Conservation (phyloP, 2,329 filamentous ascomycete genomes). For the Diaporthe citriasiana region DNA sequence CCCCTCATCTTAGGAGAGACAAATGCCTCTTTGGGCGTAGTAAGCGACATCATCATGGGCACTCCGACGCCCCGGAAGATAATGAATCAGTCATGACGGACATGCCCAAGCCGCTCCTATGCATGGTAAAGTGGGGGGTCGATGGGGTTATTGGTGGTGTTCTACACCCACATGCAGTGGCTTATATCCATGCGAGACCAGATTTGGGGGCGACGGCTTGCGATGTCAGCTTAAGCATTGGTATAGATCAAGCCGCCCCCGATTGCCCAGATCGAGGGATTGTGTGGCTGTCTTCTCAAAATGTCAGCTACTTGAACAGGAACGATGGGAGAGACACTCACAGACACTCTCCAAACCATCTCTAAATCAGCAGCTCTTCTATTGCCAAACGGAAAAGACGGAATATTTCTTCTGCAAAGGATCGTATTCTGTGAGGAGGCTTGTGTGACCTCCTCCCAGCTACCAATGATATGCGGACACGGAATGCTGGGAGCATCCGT, state of each 20-base stretch:
- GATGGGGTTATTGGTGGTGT: constrained; percentile 16
- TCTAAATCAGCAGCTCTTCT: neutral
- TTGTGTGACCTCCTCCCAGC: neutral
- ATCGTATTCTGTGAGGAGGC: neutral
- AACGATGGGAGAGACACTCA: neutral
- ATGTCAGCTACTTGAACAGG: neutral
- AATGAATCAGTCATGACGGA: neutral
- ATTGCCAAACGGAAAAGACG: neutral
- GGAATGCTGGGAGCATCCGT: neutral
- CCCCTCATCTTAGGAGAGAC: neutral
- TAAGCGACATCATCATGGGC: neutral
- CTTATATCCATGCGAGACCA: neutral
- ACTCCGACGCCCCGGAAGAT: neutral
- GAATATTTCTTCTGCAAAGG: neutral
- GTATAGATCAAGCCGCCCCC: neutral
- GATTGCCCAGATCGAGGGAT: neutral
- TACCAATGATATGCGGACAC: neutral
- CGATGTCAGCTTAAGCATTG: neutral
- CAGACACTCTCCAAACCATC: neutral
- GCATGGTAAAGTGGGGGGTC: constrained; percentile 18
- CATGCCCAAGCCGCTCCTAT: neutral
- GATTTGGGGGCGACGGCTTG: neutral
- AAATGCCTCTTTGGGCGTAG: constrained; percentile 6
- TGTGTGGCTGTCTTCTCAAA: neutral
- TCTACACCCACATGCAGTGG: constrained; percentile 11